These are phyloP conservation scores for Lactifluus volemus DNA, from an alignment of 768 basidiomycete genomes.

Conservation along the genomic window DNA sequence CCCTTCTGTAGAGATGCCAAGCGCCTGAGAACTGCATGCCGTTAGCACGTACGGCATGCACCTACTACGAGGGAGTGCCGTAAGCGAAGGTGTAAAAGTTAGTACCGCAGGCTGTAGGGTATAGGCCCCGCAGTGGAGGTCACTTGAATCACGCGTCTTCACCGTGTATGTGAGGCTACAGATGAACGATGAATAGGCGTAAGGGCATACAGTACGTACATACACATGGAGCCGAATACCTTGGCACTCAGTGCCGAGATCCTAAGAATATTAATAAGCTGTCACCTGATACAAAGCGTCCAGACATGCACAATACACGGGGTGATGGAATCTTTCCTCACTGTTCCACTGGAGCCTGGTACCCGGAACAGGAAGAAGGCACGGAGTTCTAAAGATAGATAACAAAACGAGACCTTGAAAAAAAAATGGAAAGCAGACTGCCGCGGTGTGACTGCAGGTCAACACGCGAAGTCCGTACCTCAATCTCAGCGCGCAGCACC, in stretches of 20 bases:
- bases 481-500: conserved; percentile 12
- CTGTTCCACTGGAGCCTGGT: background rate
- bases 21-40: background rate
- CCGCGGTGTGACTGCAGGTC: background rate
- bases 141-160: background rate
- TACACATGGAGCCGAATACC: background rate
- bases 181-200: background rate
- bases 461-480: conserved; percentile 1
- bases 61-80: too few relatives aligned
- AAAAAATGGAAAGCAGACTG: conserved; percentile 1
- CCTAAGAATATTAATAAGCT: background rate
- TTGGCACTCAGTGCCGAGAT: background rate
- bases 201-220: background rate
- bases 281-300: conserved; percentile 3
- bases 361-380: background rate
- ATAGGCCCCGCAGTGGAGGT: background rate
- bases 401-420: background rate
- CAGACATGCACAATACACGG: background rate
- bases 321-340: background rate
- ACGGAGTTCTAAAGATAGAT: conserved; percentile 2
- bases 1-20: background rate
- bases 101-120: background rate
- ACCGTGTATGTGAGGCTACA: background rate
- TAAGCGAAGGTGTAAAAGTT: too few relatives aligned
- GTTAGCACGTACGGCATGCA: background rate